These are phyloP conservation scores for Myxozyma melibiosi DNA, from an alignment of 805 yeast genomes.

Conservation along the genomic window DNA sequence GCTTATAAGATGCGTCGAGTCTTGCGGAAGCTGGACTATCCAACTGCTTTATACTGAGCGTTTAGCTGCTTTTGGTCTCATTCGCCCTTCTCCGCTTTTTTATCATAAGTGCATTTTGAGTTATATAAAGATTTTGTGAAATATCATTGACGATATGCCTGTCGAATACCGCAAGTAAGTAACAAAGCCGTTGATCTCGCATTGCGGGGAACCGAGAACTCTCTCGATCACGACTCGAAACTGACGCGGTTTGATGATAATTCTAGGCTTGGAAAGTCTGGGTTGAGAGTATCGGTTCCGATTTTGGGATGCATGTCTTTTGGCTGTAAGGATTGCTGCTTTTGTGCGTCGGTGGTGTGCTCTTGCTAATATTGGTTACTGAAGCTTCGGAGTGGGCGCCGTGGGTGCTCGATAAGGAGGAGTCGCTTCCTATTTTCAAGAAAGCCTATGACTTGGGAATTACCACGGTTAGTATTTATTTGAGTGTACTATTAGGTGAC, in stretches of 20 bases:
- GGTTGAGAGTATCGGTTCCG: slow-evolving; percentile 27
- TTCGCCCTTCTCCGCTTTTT: too few species aligned
- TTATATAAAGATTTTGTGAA: not conserved
- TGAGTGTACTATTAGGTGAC: not conserved
- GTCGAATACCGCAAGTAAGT: slow-evolving; percentile 26
- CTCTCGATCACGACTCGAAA: too few species aligned
- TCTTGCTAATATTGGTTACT: not conserved
- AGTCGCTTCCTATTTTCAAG: slow-evolving; percentile 27
- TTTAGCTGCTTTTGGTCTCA: too few species aligned
- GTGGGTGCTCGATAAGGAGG: slow-evolving; percentile 29
- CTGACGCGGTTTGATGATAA: too few species aligned
- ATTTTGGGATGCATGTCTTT: slow-evolving; percentile 33
- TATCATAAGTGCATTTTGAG: too few species aligned
- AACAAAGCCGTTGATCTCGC: too few species aligned
- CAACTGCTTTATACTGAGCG: too few species aligned
- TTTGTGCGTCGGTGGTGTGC: not conserved
- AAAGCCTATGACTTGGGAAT: slow-evolving; percentile 43
- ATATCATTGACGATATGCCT: slow-evolving; percentile 11
- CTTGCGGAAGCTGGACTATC: too few species aligned
- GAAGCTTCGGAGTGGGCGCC: slow-evolving; percentile 31
- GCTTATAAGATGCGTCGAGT: too few species aligned
- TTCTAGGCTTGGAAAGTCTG: slow-evolving; percentile 29
- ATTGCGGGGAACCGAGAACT: too few species aligned
- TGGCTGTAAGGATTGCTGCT: slow-evolving; percentile 19
- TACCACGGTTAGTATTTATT: slow-evolving; percentile 41